Conservation (phyloP, 306 rosid genomes). For the Arachis stenosperma region DNA sequence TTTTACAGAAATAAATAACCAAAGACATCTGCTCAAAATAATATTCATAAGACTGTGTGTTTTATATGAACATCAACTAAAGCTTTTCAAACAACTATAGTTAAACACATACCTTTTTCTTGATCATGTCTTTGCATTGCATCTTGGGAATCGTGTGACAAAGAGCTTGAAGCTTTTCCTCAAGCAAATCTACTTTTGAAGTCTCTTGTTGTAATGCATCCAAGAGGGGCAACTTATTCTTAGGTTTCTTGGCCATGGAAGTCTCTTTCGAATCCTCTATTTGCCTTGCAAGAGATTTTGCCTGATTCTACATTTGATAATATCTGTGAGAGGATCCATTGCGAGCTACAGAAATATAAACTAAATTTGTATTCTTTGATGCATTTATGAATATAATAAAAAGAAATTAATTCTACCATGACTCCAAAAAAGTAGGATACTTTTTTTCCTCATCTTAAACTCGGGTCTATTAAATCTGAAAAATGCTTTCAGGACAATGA, state of each 20-base stretch:
- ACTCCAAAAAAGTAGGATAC: neutral
- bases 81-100: neutral
- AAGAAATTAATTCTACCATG: neutral
- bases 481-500: neutral
- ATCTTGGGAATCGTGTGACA: conserved; percentile 66
- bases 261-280: conserved; percentile 55
- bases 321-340: conserved; percentile 43
- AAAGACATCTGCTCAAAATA: conserved; percentile 20
- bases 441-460: neutral
- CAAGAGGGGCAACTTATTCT: conserved; percentile 50
- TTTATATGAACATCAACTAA: neutral
- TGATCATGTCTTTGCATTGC: conserved; percentile 67
- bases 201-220: conserved; percentile 47
- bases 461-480: neutral
- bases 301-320: conserved; percentile 59
- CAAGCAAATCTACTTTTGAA: conserved; percentile 51
- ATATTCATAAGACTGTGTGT: neutral
- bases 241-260: conserved; percentile 37
- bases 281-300: conserved; percentile 59
- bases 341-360: conserved; percentile 26
- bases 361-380: conserved; percentile 27
- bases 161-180: conserved; percentile 74
- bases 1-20: conserved; percentile 18
- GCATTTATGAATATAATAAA: neutral
- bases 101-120: conserved; percentile 58